Percentiles rank a stretch among this genome's conserved stretches.
phyloP scores from a whole-genome alignment of 768 basidiomycete genomes.

The Paxillus involutus region DNA sequence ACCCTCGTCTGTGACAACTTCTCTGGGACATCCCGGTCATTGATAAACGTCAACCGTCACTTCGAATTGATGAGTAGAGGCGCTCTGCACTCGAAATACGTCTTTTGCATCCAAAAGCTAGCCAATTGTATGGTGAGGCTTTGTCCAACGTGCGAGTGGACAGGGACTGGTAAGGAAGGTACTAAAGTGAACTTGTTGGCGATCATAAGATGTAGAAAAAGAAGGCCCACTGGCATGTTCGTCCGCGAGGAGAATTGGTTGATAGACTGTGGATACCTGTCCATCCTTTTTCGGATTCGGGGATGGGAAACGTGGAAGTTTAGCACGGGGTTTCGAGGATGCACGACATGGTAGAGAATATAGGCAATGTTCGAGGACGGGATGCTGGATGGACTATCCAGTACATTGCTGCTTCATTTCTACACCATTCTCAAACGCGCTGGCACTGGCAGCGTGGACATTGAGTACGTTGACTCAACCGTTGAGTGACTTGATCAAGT shows the following conservation, averaged over 20 bases:
- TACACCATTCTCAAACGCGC: background rate
- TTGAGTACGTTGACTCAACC: no score
- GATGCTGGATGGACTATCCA: background rate
- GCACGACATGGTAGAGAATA: background rate
- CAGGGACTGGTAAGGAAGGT: slow-evolving; percentile 10
- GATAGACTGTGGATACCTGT: slow-evolving; percentile 76
- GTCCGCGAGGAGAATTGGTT: slow-evolving; percentile 78
- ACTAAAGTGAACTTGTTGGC: slow-evolving; percentile 21
- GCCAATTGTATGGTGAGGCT: slow-evolving; percentile 87
- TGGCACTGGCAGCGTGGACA: no score
- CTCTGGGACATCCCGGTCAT: slow-evolving; percentile 66
- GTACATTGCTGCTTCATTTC: background rate
- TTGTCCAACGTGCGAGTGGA: slow-evolving; percentile 54
- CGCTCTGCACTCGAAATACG: slow-evolving; percentile 85
- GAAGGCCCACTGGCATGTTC: slow-evolving; percentile 56
- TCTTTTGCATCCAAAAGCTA: slow-evolving; percentile 85
- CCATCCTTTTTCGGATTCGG: slow-evolving; percentile 66
- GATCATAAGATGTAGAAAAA: slow-evolving; percentile 32
- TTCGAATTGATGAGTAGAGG: slow-evolving; percentile 90
- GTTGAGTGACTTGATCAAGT: no score
- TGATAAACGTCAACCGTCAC: slow-evolving; percentile 89
- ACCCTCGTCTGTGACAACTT: slow-evolving; percentile 20
- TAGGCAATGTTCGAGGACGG: background rate
- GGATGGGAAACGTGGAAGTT: slow-evolving; percentile 67
- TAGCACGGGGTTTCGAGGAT: no score